Evolutionary conservation across 2,329 filamentous ascomycete species (phyloP).

Genomic region (Aspergillus sp.): DNA sequence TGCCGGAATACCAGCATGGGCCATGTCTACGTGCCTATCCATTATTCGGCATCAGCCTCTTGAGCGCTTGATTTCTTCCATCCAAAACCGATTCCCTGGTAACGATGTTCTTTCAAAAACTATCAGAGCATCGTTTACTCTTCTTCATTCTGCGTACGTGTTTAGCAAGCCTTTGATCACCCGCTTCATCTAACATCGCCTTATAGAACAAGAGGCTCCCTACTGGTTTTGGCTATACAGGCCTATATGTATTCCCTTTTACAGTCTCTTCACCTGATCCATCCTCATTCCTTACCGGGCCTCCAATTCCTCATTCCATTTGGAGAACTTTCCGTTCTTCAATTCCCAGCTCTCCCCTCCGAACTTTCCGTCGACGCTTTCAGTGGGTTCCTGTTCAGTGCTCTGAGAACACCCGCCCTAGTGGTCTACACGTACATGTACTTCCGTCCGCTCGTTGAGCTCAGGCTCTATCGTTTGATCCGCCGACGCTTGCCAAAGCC

Average conservation of each 20-base stretch:
- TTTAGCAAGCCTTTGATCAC: background rate
- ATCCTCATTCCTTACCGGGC: conserved; percentile 30
- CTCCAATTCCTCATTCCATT: conserved; percentile 38
- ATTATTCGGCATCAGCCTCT: conserved; percentile 40
- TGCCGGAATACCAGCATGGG: conserved; percentile 42
- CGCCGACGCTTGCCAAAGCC: conserved; percentile 44
- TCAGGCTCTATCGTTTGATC: conserved; percentile 40
- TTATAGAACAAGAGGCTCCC: conserved; percentile 31
- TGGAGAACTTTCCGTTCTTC: conserved; percentile 32
- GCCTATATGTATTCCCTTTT: conserved; percentile 44
- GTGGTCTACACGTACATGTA: conserved; percentile 37
- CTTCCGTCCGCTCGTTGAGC: conserved; percentile 37
- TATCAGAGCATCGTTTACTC: conserved; percentile 26
- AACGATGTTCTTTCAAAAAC: conserved; percentile 25
- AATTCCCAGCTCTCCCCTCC: conserved; percentile 28
- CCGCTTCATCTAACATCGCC: background rate
- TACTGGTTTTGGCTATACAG: conserved; percentile 41
- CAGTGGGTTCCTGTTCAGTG: conserved; percentile 20
- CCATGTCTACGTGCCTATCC: conserved; percentile 34
- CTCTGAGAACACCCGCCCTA: conserved; percentile 36
- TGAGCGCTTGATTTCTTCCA: conserved; percentile 30
- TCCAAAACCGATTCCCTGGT: conserved; percentile 27
- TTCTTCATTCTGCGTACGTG: conserved; percentile 31
- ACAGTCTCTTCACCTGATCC: conserved; percentile 42
- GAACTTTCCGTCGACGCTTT: conserved; percentile 28